These are phyloP conservation scores for Globisporangium yorkense DNA, from an alignment of 352 stramenopile genomes.

Conservation along the genomic window DNA sequence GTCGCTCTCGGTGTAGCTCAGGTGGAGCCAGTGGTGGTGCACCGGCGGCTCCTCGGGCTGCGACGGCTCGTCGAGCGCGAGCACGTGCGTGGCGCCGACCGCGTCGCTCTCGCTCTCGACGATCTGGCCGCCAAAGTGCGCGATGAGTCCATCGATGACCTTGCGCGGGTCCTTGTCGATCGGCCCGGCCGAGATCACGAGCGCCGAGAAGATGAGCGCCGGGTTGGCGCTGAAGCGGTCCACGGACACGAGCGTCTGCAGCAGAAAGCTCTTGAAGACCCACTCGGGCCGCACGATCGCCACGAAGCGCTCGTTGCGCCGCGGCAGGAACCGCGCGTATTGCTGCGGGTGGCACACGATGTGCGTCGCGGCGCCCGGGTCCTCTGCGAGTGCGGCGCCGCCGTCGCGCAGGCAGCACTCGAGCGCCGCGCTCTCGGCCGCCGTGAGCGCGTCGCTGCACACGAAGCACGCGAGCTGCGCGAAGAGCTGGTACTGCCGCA, in stretches of 20 bases:
- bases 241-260: conserved; percentile 54
- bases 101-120: conserved; percentile 45
- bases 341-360: conserved; percentile 62
- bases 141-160: conserved; percentile 73
- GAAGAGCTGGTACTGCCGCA: conserved; percentile 49
- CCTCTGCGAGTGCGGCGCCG: conserved; percentile 38
- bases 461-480: conserved; percentile 42
- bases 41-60: conserved; percentile 21
- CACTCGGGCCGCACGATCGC: conserved; percentile 72
- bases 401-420: conserved; percentile 60
- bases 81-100: conserved; percentile 58
- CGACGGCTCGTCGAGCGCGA: conserved; percentile 49
- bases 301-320: conserved; percentile 63
- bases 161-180: conserved; percentile 79
- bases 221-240: conserved; percentile 78
- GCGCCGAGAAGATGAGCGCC: conserved; percentile 65
- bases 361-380: conserved; percentile 41
- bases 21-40: conserved; percentile 33
- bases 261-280: conserved; percentile 69
- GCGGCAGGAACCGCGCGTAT: conserved; percentile 39
- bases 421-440: conserved; percentile 31
- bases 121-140: conserved; percentile 76
- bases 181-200: conserved; percentile 60
- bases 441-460: conserved; percentile 39
- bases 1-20: conserved; percentile 43